Evolutionary conservation across 2,329 filamentous ascomycete genomes (phyloP), one percentile per base, ranked within the genome.

Genomic region (Pyrenochaeta sp.): DNA sequence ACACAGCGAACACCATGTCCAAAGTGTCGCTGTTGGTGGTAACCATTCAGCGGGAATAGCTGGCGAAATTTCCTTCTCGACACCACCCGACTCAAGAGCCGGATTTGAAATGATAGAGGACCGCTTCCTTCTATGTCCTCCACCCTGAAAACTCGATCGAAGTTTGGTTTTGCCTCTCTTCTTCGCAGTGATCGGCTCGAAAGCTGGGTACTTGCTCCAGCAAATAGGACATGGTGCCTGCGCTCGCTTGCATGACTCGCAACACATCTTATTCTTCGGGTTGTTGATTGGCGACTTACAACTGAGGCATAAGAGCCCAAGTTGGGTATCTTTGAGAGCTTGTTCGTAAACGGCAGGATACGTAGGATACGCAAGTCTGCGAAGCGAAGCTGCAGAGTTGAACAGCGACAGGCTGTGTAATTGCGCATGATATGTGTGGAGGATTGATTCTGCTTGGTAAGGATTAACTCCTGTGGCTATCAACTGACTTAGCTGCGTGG

Each of bases 261-360:
- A 86, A 39, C 79, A 78, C 58, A 79, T 77, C 61, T 83, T 83
- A 56, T 83, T 80, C 34, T 78, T 78, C 1, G 83, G 79, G 47
- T 84, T 83, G 57, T 83, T 83, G 62, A 85, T 84, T 5, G 84
- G 82, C 44, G 83, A 83, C 62, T 82, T 83, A 76, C 87, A 89
- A 44, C 80, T 80, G 36, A 83, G 81, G 67, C 86, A 88, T 61
- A 81, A 79, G 7, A 86, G 77, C 50, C 83, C 83, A 43, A 87
- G 79, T 54, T 79, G 80, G 10, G 82, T 85, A 59, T 86, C 84
- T 52, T 81, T 80, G 27, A 85, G 76, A 0, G 80, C 82, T 64
- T 86, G 84, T 55, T 87, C 85, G 66, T 86, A 86, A 19, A 87
- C 83, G 8, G 81, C 77, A 8, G 84, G 84, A 58, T 86, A 86